A percentile compares a stretch with the other conserved stretches of the same genome.
Conservation (phyloP, 192 early-diverging fungal species). For the Backusella psychrophila region DNA sequence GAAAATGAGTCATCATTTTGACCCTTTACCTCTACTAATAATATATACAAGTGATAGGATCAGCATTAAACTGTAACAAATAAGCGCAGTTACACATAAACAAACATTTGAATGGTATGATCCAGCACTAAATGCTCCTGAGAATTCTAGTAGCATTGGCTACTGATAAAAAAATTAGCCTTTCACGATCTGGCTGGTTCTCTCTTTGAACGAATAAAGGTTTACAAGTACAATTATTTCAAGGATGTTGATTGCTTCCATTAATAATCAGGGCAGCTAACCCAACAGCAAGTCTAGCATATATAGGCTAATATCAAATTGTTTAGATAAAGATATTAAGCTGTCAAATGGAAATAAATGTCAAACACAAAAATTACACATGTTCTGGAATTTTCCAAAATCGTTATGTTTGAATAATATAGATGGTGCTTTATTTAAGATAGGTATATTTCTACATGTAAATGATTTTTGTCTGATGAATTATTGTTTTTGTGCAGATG, state of each 20-base stretch:
- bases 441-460: not conserved
- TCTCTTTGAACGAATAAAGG: not conserved
- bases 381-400: not conserved
- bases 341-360: not conserved
- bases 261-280: not conserved
- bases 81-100: not conserved
- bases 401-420: not conserved
- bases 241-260: not conserved
- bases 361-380: not conserved
- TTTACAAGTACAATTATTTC: too few species aligned
- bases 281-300: not conserved
- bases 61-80: not conserved
- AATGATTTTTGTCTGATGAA: not conserved
- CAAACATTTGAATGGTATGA: not conserved
- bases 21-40: not conserved
- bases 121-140: too few species aligned
- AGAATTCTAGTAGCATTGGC: too few species aligned
- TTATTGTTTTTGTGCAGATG: slow-evolving; percentile 5
- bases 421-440: not conserved
- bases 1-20: not conserved
- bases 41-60: not conserved
- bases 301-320: not conserved
- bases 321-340: not conserved
- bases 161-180: not conserved
- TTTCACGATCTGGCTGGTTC: not conserved